These are phyloP conservation scores for Breviolum minutum DNA, from an alignment of 73 alveolate genomes.

Conservation along the genomic window DNA sequence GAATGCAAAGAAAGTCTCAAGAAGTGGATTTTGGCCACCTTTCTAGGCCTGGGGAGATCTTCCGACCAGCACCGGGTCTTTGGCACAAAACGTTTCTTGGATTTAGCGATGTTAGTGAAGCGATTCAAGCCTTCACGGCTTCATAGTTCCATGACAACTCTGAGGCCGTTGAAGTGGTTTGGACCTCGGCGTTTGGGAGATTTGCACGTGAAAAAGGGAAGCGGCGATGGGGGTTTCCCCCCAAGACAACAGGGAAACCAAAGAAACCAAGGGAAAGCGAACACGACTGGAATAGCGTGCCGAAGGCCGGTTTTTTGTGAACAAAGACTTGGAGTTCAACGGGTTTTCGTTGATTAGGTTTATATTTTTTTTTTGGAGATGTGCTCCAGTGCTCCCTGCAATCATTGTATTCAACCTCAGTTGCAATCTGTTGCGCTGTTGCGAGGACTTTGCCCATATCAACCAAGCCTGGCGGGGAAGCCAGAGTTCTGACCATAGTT, in stretches of 20 bases:
- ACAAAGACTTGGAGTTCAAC: too few relatives aligned
- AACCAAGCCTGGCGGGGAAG: slow-evolving; percentile 76
- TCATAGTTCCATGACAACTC: too few relatives aligned
- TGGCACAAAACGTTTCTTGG: slow-evolving; percentile 38
- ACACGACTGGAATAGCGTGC: slow-evolving; percentile 51
- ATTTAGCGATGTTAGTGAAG: too few relatives aligned
- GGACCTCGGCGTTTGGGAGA: background rate
- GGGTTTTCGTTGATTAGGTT: background rate
- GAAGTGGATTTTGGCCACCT: background rate
- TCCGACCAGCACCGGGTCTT: slow-evolving; percentile 81
- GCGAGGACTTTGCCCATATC: slow-evolving; percentile 21
- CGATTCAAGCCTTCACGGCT: too few relatives aligned
- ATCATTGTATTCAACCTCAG: too few relatives aligned
- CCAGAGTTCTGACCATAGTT: slow-evolving; percentile 18
- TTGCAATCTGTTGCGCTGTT: too few relatives aligned
- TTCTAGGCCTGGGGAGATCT: slow-evolving; percentile 36
- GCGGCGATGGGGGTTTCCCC: too few relatives aligned
- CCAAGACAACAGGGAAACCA: too few relatives aligned
- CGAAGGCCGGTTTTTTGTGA: background rate
- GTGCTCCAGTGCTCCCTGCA: too few relatives aligned
- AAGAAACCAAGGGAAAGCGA: slow-evolving; percentile 9
- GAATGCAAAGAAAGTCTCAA: too few relatives aligned
- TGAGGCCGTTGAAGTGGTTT: background rate
- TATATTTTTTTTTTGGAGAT: background rate
- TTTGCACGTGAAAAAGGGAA: background rate